Conservation (phyloP, 805 yeast genomes). For the Monosporozyma siamensis region DNA sequence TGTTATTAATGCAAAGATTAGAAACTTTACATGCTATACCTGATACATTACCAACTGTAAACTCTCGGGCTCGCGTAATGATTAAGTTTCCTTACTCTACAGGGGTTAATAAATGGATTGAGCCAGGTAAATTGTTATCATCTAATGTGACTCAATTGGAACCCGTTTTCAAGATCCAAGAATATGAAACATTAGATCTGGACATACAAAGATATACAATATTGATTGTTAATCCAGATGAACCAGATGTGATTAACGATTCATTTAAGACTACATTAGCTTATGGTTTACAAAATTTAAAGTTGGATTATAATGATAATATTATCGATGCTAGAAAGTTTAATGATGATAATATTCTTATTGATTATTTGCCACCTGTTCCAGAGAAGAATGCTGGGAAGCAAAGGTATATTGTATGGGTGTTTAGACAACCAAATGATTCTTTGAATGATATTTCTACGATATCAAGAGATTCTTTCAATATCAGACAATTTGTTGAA, state of each 20-base stretch:
- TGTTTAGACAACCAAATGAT: constrained; percentile 53
- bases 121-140: constrained; percentile 70
- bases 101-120: constrained; percentile 56
- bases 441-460: not conserved
- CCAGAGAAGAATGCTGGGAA: constrained; percentile 82
- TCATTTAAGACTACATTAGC: constrained; percentile 61
- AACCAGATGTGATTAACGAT: constrained; percentile 66
- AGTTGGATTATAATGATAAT: constrained; percentile 47
- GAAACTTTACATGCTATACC: constrained; percentile 83
- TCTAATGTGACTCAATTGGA: constrained; percentile 64
- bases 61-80: constrained; percentile 67
- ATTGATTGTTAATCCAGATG: constrained; percentile 82
- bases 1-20: constrained; percentile 84
- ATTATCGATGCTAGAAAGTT: constrained; percentile 35
- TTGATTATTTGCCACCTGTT: constrained; percentile 66
- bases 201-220: constrained; percentile 58
- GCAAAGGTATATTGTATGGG: constrained; percentile 86
- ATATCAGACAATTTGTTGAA: constrained; percentile 60
- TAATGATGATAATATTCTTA: constrained; percentile 36
- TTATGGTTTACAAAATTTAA: constrained; percentile 68
- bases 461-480: constrained; percentile 43
- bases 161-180: constrained; percentile 71
- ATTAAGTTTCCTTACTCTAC: constrained; percentile 66
- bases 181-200: constrained; percentile 42
- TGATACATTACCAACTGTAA: constrained; percentile 84